Percentiles rank a stretch among this genome's conserved stretches.
Conservation (phyloP, 1,139 yeast species). For the Sugiyamaella sp. region DNA sequence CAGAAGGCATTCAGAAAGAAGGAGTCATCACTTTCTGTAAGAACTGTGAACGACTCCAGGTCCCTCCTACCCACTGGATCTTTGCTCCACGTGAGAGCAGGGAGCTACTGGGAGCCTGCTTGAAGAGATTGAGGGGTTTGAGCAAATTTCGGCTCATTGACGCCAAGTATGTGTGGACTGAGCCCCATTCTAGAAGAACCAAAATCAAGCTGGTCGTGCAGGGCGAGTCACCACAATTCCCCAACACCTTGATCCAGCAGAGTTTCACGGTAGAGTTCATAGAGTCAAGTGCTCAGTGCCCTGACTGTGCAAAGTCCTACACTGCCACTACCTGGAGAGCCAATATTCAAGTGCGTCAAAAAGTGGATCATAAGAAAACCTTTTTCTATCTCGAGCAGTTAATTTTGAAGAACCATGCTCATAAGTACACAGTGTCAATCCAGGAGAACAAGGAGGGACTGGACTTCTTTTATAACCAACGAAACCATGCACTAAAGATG, state of each 20-base stretch:
- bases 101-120: slow-evolving; percentile 86
- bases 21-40: slow-evolving; percentile 91
- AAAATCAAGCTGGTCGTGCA: slow-evolving; percentile 90
- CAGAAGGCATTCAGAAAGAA: slow-evolving; percentile 92
- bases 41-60: slow-evolving; percentile 91
- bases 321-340: slow-evolving; percentile 99
- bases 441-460: slow-evolving; percentile 92
- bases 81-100: slow-evolving; percentile 89
- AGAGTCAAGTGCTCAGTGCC: slow-evolving; percentile 94
- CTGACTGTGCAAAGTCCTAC: slow-evolving; percentile 96
- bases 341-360: slow-evolving; percentile 96
- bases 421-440: slow-evolving; percentile 88
- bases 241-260: slow-evolving; percentile 90
- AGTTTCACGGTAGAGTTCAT: slow-evolving; percentile 94
- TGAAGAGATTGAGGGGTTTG: slow-evolving; percentile 85
- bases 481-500: slow-evolving; percentile 93
- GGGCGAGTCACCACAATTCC: slow-evolving; percentile 79
- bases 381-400: slow-evolving; percentile 93
- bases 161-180: slow-evolving; percentile 97
- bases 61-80: slow-evolving; percentile 94
- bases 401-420: slow-evolving; percentile 90
- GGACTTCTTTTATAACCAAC: slow-evolving; percentile 87
- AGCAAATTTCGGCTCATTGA: slow-evolving; percentile 85
- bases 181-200: slow-evolving; percentile 96
- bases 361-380: slow-evolving; percentile 95